Conservation (phyloP, 2,329 filamentous ascomycete genomes). For the Sarocladium strictum region DNA sequence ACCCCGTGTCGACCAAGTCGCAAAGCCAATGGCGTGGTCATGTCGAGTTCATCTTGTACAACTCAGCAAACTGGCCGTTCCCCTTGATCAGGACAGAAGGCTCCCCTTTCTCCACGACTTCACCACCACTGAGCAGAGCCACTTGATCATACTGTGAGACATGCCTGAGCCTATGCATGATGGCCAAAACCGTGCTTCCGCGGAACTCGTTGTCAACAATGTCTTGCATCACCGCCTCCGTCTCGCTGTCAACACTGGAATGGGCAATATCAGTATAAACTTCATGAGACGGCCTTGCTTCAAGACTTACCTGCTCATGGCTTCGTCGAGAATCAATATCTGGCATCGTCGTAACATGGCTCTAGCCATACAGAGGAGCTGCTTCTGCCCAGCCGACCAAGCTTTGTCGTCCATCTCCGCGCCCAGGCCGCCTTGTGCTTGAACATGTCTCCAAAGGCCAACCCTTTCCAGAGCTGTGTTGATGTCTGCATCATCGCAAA, state of each 20-base stretch:
- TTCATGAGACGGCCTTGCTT: too few species aligned
- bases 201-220: not conserved
- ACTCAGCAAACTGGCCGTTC: too few species aligned
- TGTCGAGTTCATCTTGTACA: too few species aligned
- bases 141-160: not conserved
- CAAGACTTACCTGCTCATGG: too few species aligned
- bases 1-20: too few species aligned
- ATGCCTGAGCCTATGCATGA: not conserved
- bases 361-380: slow-evolving; percentile 42
- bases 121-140: too few species aligned
- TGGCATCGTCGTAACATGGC: slow-evolving; percentile 28
- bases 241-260: not conserved
- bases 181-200: not conserved
- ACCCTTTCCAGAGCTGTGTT: slow-evolving; percentile 34
- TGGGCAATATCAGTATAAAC: too few species aligned
- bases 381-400: slow-evolving; percentile 38
- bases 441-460: slow-evolving; percentile 34
- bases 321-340: slow-evolving; percentile 25
- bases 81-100: too few species aligned
- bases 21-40: too few species aligned
- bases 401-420: slow-evolving; percentile 24
- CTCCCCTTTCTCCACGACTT: too few species aligned
- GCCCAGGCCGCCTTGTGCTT: slow-evolving; percentile 32
- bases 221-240: not conserved
- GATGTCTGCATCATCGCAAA: slow-evolving; percentile 33